phyloP scores from a whole-genome alignment of 2,329 filamentous ascomycete genomes.

The Magnaporthiopsis rhizophila region DNA sequence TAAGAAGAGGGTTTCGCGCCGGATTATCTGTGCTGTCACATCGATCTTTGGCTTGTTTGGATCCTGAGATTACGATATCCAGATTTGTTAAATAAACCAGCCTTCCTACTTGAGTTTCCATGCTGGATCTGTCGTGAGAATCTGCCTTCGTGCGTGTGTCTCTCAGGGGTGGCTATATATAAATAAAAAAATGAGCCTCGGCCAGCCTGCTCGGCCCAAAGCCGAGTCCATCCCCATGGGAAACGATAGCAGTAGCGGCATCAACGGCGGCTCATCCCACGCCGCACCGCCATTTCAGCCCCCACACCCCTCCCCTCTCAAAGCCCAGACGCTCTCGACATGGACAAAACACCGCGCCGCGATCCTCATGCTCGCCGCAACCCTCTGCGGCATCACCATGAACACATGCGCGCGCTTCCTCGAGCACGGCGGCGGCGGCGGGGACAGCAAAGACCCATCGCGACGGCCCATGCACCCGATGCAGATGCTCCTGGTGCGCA shows the following conservation, averaged over 20 bases:
- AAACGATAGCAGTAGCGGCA: background rate
- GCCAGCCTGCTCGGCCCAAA: background rate
- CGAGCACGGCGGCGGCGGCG: slow-evolving; percentile 46
- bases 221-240: background rate
- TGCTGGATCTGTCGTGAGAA: background rate
- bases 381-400: slow-evolving; percentile 80
- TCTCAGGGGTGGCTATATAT: too few species aligned
- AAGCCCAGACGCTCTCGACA: background rate
- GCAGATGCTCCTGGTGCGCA: slow-evolving; percentile 74
- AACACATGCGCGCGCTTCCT: slow-evolving; percentile 72
- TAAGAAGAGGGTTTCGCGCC: background rate
- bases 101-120: background rate
- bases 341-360: slow-evolving; percentile 66
- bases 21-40: background rate
- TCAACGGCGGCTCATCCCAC: background rate
- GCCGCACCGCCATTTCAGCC: background rate
- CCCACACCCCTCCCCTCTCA: background rate
- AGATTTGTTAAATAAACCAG: background rate
- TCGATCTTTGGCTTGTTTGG: background rate
- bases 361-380: slow-evolving; percentile 62
- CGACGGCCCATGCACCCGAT: slow-evolving; percentile 61
- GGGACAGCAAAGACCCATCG: slow-evolving; percentile 16
- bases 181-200: background rate
- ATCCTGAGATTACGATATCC: background rate
- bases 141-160: background rate